Evolutionary conservation across 768 basidiomycete genomes (phyloP), one percentile per base, ranked within the genome.

Genomic region (Panaeolus cyanescens): DNA sequence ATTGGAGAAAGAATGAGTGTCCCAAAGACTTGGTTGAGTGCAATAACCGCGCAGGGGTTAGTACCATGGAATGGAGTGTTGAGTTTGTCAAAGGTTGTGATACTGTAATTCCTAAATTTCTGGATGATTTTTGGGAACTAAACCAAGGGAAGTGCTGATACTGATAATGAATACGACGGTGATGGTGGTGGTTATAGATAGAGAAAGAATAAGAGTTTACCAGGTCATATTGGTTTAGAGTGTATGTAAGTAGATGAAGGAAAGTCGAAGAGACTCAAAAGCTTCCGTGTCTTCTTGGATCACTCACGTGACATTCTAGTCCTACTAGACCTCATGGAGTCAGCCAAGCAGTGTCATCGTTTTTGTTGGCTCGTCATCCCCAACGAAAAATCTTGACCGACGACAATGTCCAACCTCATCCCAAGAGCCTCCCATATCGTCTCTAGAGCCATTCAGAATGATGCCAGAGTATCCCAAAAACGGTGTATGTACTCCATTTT

Each of bases 1-100:
- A 92, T 55, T 83, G 84, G 58, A 88, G 84, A 72, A 92, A 87
- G 67, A 86, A 85, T 37, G 78, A 73, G 45, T 79, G 79, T 17
- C 79, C 79, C 39, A 81, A 68, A 15, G 72, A 74, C 50, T 83
- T 76, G 40, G 75, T 76, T 67, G 75, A 74, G 56, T 78, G 77
- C 30, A 83, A 66, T 55, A 71, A 68, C 54, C 59, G 59, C 55
- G 63, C 55, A n/a, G 72, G 65, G 61, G 68, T 61, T 34, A 58
- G 54, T 25, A 57, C 56, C 67, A 67, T 67, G 50, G 55, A 36
- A 19, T 50, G 45, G 25, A 50, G 45, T 50, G 10, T 50, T 7
- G 45, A 28, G 45, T 28, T 50, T 50, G 22, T 28, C 45, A 28
- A 28, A 28, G 30, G 25, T 9, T 28, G 45, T 12, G 45, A 50